Evolutionary conservation across 1,284 basidiomycete genomes (phyloP), one percentile per base, ranked within the genome.

Genomic region (Microstroma glucosiphilum): DNA sequence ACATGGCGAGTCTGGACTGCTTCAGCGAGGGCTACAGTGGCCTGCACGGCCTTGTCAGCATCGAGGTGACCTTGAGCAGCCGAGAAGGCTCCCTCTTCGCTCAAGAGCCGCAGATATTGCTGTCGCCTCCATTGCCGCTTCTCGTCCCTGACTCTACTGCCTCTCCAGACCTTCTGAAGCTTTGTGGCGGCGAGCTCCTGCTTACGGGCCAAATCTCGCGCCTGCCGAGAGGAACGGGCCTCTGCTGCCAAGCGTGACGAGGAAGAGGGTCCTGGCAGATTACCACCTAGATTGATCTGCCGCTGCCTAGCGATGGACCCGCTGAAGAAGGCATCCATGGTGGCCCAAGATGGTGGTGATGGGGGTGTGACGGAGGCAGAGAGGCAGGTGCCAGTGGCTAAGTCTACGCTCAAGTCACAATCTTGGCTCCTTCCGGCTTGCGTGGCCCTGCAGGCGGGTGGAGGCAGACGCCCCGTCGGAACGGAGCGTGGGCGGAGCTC

Each of bases 201-300:
- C n/a, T 9, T 11, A 40, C 58, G 37, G 2, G 56, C 25, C 25
- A 25, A 25, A 9, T 56, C 30, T 12, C 59, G 40, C n/a, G 56
- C n/a, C 41, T 58, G 60, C 17, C 59, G 37, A 17, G 30, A 21
- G 21, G 59, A 40, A n/a, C 59, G 30, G 1, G 59, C 59, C 23
- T 59, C 43, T n/a, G 53, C 48, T 26, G 62, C 62, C 3, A 60
- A 26, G 56, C 56, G 49, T 13, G 59, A 19, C 30, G 59, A 56
- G 17, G 51, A 55, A 7, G 55, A 54, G 51, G 21, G 51, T 19
- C 17, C 40, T 23, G 43, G 40, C 21, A 25, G 53, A 7, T 40
- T 23, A 13, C 57, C 59, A 9, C 61, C 61, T 15, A 62, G 46
- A 30, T 62, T 62, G 40, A 62, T 62, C 25, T 40, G 51, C n/a